A percentile compares a stretch with the other conserved stretches of the same genome.
Conservation (phyloP, 1,284 basidiomycete genomes). For the Ganoderma multipileum region DNA sequence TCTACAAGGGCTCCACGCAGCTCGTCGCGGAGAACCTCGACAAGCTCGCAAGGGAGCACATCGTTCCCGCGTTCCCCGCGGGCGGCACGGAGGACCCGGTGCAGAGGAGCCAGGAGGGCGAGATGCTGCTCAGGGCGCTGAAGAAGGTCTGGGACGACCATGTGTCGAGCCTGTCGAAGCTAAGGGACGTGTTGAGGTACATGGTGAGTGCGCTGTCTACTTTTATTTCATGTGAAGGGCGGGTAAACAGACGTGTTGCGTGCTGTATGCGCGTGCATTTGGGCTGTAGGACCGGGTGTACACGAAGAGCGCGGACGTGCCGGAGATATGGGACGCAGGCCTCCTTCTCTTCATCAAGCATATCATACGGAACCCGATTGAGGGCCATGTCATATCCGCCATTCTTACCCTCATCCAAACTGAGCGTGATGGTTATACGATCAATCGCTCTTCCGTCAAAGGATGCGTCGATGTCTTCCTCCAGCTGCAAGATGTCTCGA, state of each 20-base stretch:
- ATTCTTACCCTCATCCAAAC: slow-evolving; percentile 89
- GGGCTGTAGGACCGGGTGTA: slow-evolving; percentile 86
- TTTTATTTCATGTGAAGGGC: neutral
- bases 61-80: slow-evolving; percentile 86
- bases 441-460: slow-evolving; percentile 91
- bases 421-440: slow-evolving; percentile 91
- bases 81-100: slow-evolving; percentile 60
- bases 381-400: slow-evolving; percentile 82
- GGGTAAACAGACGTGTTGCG: neutral
- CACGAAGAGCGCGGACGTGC: slow-evolving; percentile 74
- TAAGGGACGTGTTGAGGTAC: slow-evolving; percentile 93
- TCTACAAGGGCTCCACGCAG: slow-evolving; percentile 88
- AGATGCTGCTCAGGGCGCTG: slow-evolving; percentile 85
- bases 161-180: slow-evolving; percentile 86
- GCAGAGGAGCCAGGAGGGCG: slow-evolving; percentile 79
- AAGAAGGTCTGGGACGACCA: slow-evolving; percentile 96
- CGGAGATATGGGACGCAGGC: slow-evolving; percentile 85
- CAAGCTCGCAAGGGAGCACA: slow-evolving; percentile 75
- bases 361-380: slow-evolving; percentile 87
- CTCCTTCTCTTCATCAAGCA: slow-evolving; percentile 85
- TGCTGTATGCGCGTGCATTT: slow-evolving; percentile 18
- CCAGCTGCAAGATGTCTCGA: slow-evolving; percentile 61
- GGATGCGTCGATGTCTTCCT: slow-evolving; percentile 90
- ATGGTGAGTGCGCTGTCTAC: slow-evolving; percentile 70
- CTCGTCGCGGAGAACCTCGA: slow-evolving; percentile 89